phyloP scores from a whole-genome alignment of 345 rosid genomes.

The Lepidium didymum region DNA sequence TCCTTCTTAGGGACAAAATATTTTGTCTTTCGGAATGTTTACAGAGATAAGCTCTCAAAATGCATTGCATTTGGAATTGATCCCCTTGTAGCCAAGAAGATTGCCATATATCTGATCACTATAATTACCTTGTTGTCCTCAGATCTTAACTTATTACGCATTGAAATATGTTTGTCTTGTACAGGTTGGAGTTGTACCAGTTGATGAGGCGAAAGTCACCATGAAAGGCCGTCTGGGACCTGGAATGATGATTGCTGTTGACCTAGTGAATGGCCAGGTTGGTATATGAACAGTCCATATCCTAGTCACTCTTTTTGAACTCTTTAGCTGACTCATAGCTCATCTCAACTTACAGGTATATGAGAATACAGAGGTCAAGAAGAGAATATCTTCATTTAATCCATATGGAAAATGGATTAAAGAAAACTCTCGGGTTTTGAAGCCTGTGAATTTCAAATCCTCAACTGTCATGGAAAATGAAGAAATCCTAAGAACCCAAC shows the following conservation, averaged over 20 bases:
- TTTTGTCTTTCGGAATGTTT: too few relatives aligned
- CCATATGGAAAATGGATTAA: constrained; percentile 86
- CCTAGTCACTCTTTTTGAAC: not conserved
- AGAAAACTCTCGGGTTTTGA: constrained; percentile 67
- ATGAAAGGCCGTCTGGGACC: constrained; percentile 98
- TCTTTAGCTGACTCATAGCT: not conserved
- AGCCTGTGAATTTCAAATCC: constrained; percentile 61
- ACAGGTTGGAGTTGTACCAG: constrained; percentile 95
- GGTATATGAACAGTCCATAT: constrained; percentile 15
- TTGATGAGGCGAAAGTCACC: constrained; percentile 86
- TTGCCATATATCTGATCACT: not conserved
- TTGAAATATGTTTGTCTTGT: constrained; percentile 1
- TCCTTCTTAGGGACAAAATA: too few relatives aligned
- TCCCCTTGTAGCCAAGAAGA: not conserved
- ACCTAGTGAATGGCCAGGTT: constrained; percentile 86
- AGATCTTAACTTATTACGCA: not conserved
- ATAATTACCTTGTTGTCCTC: not conserved
- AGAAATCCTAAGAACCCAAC: constrained; percentile 74
- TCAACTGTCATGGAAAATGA: constrained; percentile 69
- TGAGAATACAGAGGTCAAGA: constrained; percentile 94
- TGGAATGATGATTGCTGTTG: constrained; percentile 98
- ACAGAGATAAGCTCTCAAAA: too few relatives aligned
- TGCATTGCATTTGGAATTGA: not conserved
- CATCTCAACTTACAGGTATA: constrained; percentile 53
- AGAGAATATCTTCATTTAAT: constrained; percentile 63